Evolutionary conservation across 164 flowering plant species (phyloP).

Genomic region (grape (Vitis vinifera)): ASM3070453v1 NC_081813.1:314501-315000

Average conservation of each 20-base stretch:
- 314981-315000: slow-evolving; percentile 75
- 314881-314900: slow-evolving; percentile 67
- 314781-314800: slow-evolving; percentile 92
- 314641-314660: slow-evolving; percentile 50
- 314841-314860: slow-evolving; percentile 73
- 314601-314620: slow-evolving; percentile 67
- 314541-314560: slow-evolving; percentile 67
- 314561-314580: slow-evolving; percentile 55
- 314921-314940: slow-evolving; percentile 51
- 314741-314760: slow-evolving; percentile 57
- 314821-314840: slow-evolving; percentile 73
- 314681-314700: slow-evolving; percentile 45
- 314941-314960: slow-evolving; percentile 52
- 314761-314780: slow-evolving; percentile 63
- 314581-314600: slow-evolving; percentile 56
- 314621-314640: slow-evolving; percentile 53
- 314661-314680: slow-evolving; percentile 31
- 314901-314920: slow-evolving; percentile 63
- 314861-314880: slow-evolving; percentile 61
- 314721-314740: slow-evolving; percentile 65
- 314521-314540: slow-evolving; percentile 71
- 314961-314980: slow-evolving; percentile 58
- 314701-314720: slow-evolving; percentile 35
- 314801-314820: slow-evolving; percentile 96
- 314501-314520: slow-evolving; percentile 61